These are phyloP conservation scores for Blastomyces percursus DNA, from an alignment of 2,329 filamentous ascomycete genomes.

Conservation along the genomic window DNA sequence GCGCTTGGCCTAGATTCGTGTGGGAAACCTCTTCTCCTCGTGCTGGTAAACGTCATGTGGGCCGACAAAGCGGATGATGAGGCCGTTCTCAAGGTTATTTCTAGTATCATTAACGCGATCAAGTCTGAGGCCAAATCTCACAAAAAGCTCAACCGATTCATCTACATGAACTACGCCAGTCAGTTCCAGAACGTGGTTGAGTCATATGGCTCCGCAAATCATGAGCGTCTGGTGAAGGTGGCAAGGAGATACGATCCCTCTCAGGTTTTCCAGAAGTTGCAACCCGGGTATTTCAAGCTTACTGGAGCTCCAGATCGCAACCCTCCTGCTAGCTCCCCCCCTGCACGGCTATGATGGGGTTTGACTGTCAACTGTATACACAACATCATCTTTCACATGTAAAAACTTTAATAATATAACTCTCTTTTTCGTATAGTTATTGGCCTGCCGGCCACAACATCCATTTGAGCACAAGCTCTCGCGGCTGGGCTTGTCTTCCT, in stretches of 20 bases:
- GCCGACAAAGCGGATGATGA: constrained; percentile 24
- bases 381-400: not conserved
- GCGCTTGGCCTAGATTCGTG: constrained; percentile 24
- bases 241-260: constrained; percentile 31
- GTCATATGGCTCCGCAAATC: constrained; percentile 33
- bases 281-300: constrained; percentile 36
- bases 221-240: constrained; percentile 23
- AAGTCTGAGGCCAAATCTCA: constrained; percentile 21
- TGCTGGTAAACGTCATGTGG: constrained; percentile 25
- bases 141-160: constrained; percentile 23
- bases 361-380: not conserved
- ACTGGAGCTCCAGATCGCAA: constrained; percentile 6
- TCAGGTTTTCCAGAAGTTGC: constrained; percentile 29
- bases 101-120: constrained; percentile 21
- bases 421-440: not conserved
- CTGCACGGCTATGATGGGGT: not conserved
- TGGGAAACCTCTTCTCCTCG: constrained; percentile 19
- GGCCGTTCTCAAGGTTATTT: constrained; percentile 18
- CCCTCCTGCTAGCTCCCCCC: not conserved
- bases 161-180: constrained; percentile 42
- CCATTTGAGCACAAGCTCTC: not conserved
- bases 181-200: constrained; percentile 34
- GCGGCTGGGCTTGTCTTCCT: not conserved
- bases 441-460: not conserved
- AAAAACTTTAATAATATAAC: not conserved